A percentile compares a stretch with the other conserved stretches of the same genome.
Evolutionary conservation across 352 stramenopile genomes (phyloP).

Genomic region (Pilasporangium apinafurcum): DNA sequence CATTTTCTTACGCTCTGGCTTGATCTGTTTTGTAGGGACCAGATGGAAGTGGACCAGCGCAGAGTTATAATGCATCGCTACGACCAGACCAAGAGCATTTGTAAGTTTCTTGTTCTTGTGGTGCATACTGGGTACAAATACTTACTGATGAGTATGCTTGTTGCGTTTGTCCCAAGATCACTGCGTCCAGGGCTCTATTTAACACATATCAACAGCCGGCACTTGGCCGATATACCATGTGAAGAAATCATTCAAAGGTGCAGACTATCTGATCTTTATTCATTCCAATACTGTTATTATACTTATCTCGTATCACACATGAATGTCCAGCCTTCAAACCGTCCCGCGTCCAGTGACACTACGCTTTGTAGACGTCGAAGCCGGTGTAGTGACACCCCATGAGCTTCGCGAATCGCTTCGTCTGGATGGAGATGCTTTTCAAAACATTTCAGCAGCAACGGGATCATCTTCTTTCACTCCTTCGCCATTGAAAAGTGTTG

Average conservation of each 20-base stretch:
- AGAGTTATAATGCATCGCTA: conserved; percentile 64
- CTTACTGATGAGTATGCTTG: not conserved
- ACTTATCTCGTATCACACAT: not conserved
- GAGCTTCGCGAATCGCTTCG: conserved; percentile 61
- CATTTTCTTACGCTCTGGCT: not conserved
- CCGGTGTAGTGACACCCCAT: conserved; percentile 66
- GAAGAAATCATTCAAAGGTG: conserved; percentile 62
- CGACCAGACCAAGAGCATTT: conserved; percentile 55
- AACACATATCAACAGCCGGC: conserved; percentile 75
- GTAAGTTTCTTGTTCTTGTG: conserved; percentile 10
- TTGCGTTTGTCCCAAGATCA: conserved; percentile 12
- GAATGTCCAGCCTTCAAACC: conserved; percentile 30
- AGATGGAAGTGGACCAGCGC: conserved; percentile 41
- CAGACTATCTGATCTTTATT: not conserved
- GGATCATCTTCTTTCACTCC: too few species aligned
- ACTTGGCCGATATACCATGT: conserved; percentile 53
- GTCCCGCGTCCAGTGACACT: conserved; percentile 51
- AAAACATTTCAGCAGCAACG: conserved; percentile 5
- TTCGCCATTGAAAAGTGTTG: not conserved
- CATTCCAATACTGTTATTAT: not conserved
- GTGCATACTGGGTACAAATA: not conserved
- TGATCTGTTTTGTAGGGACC: conserved; percentile 14
- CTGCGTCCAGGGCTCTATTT: conserved; percentile 70
- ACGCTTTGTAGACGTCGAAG: conserved; percentile 71
- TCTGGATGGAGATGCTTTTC: conserved; percentile 22